Base-by-base conservation (phyloP, 768 basidiomycete species). In the Boletus subparvulus region DNA sequence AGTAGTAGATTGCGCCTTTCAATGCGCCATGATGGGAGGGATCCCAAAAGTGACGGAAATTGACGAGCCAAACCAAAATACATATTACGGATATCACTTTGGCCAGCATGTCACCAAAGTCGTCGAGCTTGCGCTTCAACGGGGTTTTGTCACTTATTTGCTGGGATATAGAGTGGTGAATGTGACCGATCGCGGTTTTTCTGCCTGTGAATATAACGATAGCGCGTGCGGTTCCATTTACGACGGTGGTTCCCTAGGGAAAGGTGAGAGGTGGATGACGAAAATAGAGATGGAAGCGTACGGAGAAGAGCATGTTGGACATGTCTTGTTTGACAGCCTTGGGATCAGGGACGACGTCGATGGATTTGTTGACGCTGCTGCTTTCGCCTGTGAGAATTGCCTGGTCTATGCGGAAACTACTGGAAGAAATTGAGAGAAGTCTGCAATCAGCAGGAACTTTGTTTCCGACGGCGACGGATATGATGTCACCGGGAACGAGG, bases 41-140 rank as follows among this genome's bases (percentile, higher is more conserved):
- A 68, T 99, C 96, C 83, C 84, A 88, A 74, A 99, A 99, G 75
- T 99, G 93, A 49, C 91, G 86, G 64, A 94, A 81, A 74, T 99
- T 99, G 75, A 99, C 90, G 58, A 98, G 78, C 96, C 96, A 99
- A 61, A 99, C 96, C 59, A 99, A 86, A 57, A 99, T 79, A 65
- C 96, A 99, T 66, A 98, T 97, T 59, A 97, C 92, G 43, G 88
- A 83, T 74, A 99, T 99, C 72, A 98, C 95, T 72, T 98, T 98
- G 30, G 96, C 96, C 49, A 99, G 82, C 82, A 88, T 87, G 68
- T 99, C 95, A 56, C 96, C 96, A 63, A 99, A 99, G 70, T 99
- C 96, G 71, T 99, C 96, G 45, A 99, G 82, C 73, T 98, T 98
- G 60, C 92, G 87, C 74, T 99, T 99, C 49, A 99, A 76, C 0